A percentile compares a stretch with the other conserved stretches of the same genome.
phyloP scores from a whole-genome alignment of 805 yeast genomes.

The Monosporozyma yasuniensis region DNA sequence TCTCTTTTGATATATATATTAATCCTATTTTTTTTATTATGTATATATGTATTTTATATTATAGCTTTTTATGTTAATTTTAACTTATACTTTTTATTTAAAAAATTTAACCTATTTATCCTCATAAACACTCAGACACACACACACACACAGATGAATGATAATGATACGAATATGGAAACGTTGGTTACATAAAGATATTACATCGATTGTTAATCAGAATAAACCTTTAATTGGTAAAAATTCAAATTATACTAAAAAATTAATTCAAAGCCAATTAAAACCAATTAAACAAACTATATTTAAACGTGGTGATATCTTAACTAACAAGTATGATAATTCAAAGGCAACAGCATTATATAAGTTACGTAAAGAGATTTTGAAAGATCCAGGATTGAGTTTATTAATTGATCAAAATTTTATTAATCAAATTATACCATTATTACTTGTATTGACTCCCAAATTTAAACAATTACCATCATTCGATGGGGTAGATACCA shows the following conservation, averaged over 20 bases:
- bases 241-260: constrained; percentile 25
- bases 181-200: not conserved
- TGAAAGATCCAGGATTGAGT: not conserved
- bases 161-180: not conserved
- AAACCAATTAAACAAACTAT: constrained; percentile 17
- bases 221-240: constrained; percentile 17
- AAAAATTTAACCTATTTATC: not conserved
- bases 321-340: constrained; percentile 12
- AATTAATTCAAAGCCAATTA: constrained; percentile 21
- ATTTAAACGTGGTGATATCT: not conserved
- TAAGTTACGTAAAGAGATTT: not conserved
- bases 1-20: not conserved
- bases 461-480: constrained; percentile 9
- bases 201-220: not conserved
- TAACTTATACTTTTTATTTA: not conserved
- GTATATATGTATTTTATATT: not conserved
- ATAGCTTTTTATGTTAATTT: not conserved
- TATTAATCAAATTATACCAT: constrained; percentile 18
- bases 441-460: constrained; percentile 20
- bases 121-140: too few relatives aligned
- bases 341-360: constrained; percentile 7
- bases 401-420: constrained; percentile 6
- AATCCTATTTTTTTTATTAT: not conserved
- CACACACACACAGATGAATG: not conserved
- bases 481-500: too few relatives aligned